Conservation (phyloP, 2,329 filamentous ascomycete genomes). For the Didymella lethalis region DNA sequence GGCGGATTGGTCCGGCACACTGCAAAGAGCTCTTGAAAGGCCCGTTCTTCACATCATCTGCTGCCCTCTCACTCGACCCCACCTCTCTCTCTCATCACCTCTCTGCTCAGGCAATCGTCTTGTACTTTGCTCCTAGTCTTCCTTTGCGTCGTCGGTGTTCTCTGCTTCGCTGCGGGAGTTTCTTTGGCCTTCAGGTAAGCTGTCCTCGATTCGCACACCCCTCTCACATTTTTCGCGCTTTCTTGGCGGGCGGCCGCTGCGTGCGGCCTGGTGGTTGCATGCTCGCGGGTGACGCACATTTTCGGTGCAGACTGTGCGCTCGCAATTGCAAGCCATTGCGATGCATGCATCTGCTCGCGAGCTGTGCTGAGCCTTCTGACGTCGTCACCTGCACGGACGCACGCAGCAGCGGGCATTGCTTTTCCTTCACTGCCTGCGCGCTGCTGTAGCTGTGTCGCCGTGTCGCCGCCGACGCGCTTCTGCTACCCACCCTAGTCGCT, state of each 20-base stretch:
- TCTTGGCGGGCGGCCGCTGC: constrained; percentile 31
- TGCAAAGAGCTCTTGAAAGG: constrained; percentile 32
- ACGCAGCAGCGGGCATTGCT: constrained; percentile 6
- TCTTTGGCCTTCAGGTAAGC: constrained; percentile 26
- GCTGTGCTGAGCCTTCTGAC: constrained; percentile 28
- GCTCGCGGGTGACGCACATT: constrained; percentile 22
- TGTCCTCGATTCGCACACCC: background rate
- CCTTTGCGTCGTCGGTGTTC: constrained; percentile 45
- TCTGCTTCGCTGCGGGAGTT: constrained; percentile 29
- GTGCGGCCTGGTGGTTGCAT: constrained; percentile 19
- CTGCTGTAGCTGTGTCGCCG: constrained; percentile 4
- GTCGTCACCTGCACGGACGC: constrained; percentile 33
- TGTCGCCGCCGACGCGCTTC: constrained; percentile 18
- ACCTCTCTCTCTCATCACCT: constrained; percentile 37
- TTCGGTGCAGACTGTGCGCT: constrained; percentile 20
- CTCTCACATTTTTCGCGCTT: constrained; percentile 38
- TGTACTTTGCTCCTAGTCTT: constrained; percentile 29
- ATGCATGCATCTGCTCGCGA: constrained; percentile 19
- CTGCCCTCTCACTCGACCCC: constrained; percentile 35
- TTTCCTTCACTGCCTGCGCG: constrained; percentile 17
- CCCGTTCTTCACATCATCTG: constrained; percentile 29
- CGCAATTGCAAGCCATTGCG: constrained; percentile 14
- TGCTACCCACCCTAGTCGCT: constrained; percentile 10
- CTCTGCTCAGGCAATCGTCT: constrained; percentile 25
- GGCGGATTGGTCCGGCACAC: constrained; percentile 34